Base-by-base conservation (phyloP, 768 basidiomycete species). In the Trametes cingulata region DNA sequence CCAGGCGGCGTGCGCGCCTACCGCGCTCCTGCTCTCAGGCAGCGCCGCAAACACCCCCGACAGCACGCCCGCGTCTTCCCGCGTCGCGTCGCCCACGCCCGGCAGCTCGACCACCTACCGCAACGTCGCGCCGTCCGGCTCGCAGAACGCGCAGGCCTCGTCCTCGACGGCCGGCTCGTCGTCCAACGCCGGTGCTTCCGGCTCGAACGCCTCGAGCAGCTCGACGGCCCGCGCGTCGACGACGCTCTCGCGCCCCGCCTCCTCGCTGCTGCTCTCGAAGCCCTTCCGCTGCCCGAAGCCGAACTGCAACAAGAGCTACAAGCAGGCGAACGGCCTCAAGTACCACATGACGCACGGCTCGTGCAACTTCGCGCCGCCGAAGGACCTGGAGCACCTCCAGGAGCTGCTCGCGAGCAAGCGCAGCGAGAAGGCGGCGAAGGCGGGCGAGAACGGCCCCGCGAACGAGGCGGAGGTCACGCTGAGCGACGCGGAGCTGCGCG, bases 251-350 rank as follows among this genome's bases (percentile, higher is more conserved):
- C 80, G 74, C 10, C 78, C 80, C 62, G 76, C 83, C 14, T 77
- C 86, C 0, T 84, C 86, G 3, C 74, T 90, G n/a, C 74, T 91
- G 39, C 76, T 90, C 49, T 85, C 85, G 58, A 95, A 95, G 74
- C 92, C 93, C 3, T 95, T 94, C 84, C 82, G 85, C 47, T 98
- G 95, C 78, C 95, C 95, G 10, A 95, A 95, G 72, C 86, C 91
- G 0, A 93, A 94, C 64, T 98, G 95, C 79, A 93, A 91, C 78
- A 98, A 98, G 80, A 84, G 84, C 52, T 97, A 96, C 80, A 96
- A 96, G 79, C 94, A 96, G 74, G 92, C 92, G 42, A 97, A 97
- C 69, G 87, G 95, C 12, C 80, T 98, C 68, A 96, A 97, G 78
- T 95, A 95, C 75, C 93, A 95, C 74, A 87, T 93, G 80, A 91